These are phyloP conservation scores for Tricharina praecox DNA, from an alignment of 495 filamentous ascomycete genomes.

Conservation along the genomic window DNA sequence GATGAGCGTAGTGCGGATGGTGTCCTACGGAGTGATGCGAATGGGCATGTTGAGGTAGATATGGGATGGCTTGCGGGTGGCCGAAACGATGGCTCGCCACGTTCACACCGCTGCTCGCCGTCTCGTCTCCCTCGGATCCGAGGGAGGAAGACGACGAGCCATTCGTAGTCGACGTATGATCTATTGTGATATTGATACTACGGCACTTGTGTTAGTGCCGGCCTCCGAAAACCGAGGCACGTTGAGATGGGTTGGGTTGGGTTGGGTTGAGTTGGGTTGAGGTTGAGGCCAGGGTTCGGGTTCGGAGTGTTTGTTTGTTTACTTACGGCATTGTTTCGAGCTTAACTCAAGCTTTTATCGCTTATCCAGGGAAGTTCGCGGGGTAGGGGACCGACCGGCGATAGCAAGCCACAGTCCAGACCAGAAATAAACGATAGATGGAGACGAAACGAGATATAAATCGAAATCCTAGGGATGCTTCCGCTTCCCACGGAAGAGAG, in stretches of 20 bases:
- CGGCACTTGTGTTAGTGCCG: too few relatives aligned
- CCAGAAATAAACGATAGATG: slow-evolving; percentile 8
- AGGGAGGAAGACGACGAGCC: slow-evolving; percentile 22
- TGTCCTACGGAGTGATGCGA: slow-evolving; percentile 7
- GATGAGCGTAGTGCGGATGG: slow-evolving; percentile 12
- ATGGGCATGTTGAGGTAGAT: slow-evolving; percentile 5
- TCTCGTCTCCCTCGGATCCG: slow-evolving; percentile 23
- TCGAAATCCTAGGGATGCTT: neutral
- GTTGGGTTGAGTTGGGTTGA: neutral
- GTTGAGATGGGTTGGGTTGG: neutral
- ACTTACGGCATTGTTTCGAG: slow-evolving; percentile 21
- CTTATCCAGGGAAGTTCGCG: too few relatives aligned
- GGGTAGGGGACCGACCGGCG: too few relatives aligned
- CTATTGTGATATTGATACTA: slow-evolving; percentile 27
- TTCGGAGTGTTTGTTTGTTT: slow-evolving; percentile 11
- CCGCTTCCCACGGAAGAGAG: neutral
- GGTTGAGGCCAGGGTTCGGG: neutral
- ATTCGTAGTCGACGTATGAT: slow-evolving; percentile 27
- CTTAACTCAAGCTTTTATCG: slow-evolving; percentile 8
- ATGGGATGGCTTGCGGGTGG: slow-evolving; percentile 9
- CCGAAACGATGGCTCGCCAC: slow-evolving; percentile 10
- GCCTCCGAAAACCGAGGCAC: neutral
- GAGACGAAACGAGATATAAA: neutral
- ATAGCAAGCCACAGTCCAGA: slow-evolving; percentile 1
- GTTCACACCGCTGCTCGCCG: slow-evolving; percentile 19